Evolutionary conservation across 371 early-diverging fungal genomes (phyloP), one percentile per base, ranked within the genome.

Genomic region (Pancytospora philotis): DNA sequence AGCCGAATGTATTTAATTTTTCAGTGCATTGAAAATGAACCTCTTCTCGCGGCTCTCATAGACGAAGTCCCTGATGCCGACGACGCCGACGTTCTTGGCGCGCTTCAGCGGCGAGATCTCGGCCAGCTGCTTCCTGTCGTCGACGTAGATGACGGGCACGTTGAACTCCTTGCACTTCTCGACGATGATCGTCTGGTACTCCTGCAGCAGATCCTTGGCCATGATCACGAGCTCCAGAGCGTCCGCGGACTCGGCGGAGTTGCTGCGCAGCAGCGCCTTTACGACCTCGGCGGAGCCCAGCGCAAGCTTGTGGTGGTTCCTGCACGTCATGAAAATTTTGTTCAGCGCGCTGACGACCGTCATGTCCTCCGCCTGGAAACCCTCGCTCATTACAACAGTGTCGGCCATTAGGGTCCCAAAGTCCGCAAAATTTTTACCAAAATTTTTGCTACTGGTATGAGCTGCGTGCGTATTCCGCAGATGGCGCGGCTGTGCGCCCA

Each of bases 71-170:
- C 35, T 62, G n/a, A 69, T 64, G 3, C 41, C 63, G 36, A 60
- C 39, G 25, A 51, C 71, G 19, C 69, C 78, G 1, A 38, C 36
- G 0, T 22, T n/a, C 41, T 35, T 69, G 13, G 52, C 36, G 48
- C 66, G 66, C 37, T 41, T 62, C 10, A 70, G 52, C 28, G 66
- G 66, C 22, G 63, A 51, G 25, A 75, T 61, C 48, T 60, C 37
- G 56, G 66, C 75, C n/a, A 78, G 56, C 39, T 75, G 69, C 22
- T 66, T 19, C 10, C 71, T 56, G 50, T 19, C 64, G 30, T 76
- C 78, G 36, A 78, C 56, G 22, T 19, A 25, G 53, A 78, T 50
- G 16, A 75, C 51, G 8, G 78, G 73, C 6, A 73, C 56, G 31
- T 68, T 55, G 13, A 37, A 45, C 30, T 69, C 67, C 38, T 69